A percentile compares a stretch with the other conserved stretches of the same genome.
These are phyloP conservation scores for Nicotiana sylvestris DNA, from an alignment of 257 asterid species.

Conservation along the genomic window DNA sequence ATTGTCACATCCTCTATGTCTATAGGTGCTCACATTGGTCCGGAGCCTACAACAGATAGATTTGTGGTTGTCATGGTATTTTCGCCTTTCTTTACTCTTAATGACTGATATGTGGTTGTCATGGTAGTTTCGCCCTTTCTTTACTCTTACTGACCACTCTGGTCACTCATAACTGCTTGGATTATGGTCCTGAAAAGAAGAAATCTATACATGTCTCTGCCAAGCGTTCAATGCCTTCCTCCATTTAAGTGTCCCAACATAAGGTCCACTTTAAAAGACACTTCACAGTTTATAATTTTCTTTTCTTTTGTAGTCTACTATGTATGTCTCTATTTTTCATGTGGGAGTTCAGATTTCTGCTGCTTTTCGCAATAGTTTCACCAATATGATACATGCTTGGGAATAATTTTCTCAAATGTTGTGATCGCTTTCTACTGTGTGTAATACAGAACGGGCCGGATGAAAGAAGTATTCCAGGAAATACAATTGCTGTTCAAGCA, in stretches of 20 bases:
- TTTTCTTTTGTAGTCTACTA: not conserved
- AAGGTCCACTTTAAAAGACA: no score
- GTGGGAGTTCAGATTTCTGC: not conserved
- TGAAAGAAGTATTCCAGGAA: constrained; percentile 95
- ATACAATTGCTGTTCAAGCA: constrained; percentile 94
- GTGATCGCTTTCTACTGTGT: constrained; percentile 3
- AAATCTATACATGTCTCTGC: no score
- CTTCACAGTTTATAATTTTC: not conserved
- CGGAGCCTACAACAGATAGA: constrained; percentile 99
- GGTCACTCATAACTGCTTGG: not conserved
- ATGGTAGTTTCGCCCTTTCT: constrained; percentile 47
- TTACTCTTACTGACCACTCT: not conserved
- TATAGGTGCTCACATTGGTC: constrained; percentile 97
- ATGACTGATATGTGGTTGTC: constrained; percentile 79
- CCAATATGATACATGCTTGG: not conserved
- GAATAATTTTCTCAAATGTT: not conserved
- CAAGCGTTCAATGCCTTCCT: no score
- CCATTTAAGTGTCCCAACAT: no score
- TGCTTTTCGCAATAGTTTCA: not conserved
- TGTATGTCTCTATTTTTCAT: not conserved
- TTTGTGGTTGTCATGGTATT: constrained; percentile 96
- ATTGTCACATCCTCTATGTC: constrained; percentile 3
- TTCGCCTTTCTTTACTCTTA: constrained; percentile 1
- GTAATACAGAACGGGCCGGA: constrained; percentile 78
- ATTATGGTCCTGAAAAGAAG: no score